Base-by-base conservation (phyloP, 1,284 basidiomycete genomes). In the Melanopsichium pennsylvanicum region DNA sequence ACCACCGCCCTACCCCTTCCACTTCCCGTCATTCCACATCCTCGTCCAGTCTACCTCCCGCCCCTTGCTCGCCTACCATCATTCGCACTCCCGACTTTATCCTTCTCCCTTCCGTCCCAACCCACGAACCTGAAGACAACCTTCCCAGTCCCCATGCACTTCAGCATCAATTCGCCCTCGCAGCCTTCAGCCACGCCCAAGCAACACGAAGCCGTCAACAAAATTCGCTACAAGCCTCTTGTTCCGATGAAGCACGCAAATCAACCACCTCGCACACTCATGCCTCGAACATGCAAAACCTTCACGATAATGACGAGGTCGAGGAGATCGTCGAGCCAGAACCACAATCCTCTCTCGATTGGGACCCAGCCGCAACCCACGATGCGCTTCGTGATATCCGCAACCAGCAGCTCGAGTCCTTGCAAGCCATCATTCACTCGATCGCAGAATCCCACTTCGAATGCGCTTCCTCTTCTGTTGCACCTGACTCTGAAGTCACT, bases 81-180 rank as follows among this genome's bases (percentile, higher is more conserved):
- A 64, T 70, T 31, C 60, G 67, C 47, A 64, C 60, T 16, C 29
- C 45, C 1, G 61, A 70, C 31, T 58, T 61, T 13, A 68, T 72
- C 32, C 38, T 68, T 15, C 38, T 72, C 12, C 69, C 69, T 22
- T 68, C 69, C 18, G 55, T 69, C 9, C 69, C 69, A 9, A 72
- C 69, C 5, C 69, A 72, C 54, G 69, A 72, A 29, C 69, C 69
- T 3, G 63, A 69, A 31, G 69, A 68, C 48, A 63, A 69, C 18
- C 44, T 69, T 11, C 66, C 66, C 4, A 55, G 48, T 25, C 64
- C 64, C 5, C 35, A 40, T 31, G 48, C 48, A 4, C 27, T 61
- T 31, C 64, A 68, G 26, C 64, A 61, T 0, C 64, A 61, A 15
- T 68, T 57, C 16, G 58, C 58, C 18, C 16, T 51, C 8, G 63